Evolutionary conservation across 2,329 filamentous ascomycete species (phyloP), one percentile per base, ranked within the genome.

Genomic region (Penicillium italicum): DNA sequence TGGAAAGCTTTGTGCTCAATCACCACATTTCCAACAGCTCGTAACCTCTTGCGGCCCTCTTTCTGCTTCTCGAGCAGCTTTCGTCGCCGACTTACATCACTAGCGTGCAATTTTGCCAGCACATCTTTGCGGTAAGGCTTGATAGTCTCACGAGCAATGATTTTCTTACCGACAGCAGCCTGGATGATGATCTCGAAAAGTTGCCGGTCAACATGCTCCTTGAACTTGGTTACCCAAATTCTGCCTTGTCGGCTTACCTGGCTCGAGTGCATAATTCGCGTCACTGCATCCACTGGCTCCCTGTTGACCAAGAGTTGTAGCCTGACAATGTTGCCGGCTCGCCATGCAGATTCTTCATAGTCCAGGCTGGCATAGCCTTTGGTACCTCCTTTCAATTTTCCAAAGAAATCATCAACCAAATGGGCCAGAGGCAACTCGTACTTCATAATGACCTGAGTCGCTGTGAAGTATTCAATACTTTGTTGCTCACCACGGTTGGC

Each of bases 121-220:
- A 99, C 94, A 66, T 99, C 94, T 74, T 99, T 99, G 44, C 94
- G 82, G 74, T 96, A 99, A 0, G 94, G 91, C 78, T 97, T 97
- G 71, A 99, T 87, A 0, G 92, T 97, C 72, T 97, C 94, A 68
- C 94, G 82, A 0, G 94, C 94, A 4, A 99, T 84, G 49, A 99
- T 87, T 48, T 87, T 84, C 64, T 85, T 86, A 4, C 92, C 93
- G 0, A 89, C 88, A 0, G 89, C 87, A 3, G 94, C 93, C 74
- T 99, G 94, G 61, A 99, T 97, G 53, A 97, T 80, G 22, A 99
- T 85, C 76, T 99, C 94, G 68, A 96, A 99, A 86, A 97, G 94
- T 73, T 99, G 94, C 18, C 94, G 81, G 67, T 96, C 90, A 20
- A 99, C 93, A 67, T 97, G 93, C 72, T 97, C 87, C 70, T 96